phyloP scores from a whole-genome alignment of 768 basidiomycete genomes.

The Macrolepiota fuliginosa region DNA sequence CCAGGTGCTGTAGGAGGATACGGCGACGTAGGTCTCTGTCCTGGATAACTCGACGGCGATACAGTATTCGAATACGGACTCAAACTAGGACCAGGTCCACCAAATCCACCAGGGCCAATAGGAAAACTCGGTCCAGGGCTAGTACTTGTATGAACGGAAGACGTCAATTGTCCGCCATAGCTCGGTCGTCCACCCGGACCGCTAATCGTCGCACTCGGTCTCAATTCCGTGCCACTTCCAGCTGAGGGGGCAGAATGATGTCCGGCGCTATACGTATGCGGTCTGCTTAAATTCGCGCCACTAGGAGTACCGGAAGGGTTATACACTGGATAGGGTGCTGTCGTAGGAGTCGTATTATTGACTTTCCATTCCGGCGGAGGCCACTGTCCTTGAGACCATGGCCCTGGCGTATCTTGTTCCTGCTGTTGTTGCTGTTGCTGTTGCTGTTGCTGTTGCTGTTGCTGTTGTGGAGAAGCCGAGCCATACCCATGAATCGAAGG shows the following conservation, averaged over 20 bases:
- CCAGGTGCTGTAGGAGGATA: constrained; percentile 1
- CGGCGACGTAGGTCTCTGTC: constrained; percentile 1
- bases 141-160: constrained; percentile 7
- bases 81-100: background rate
- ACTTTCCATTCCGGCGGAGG: constrained; percentile 43
- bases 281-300: constrained; percentile 32
- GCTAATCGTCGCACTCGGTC: constrained; percentile 23
- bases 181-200: constrained; percentile 6
- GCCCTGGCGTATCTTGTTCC: constrained; percentile 16
- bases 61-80: background rate
- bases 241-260: constrained; percentile 12
- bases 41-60: background rate
- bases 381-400: constrained; percentile 34
- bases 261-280: constrained; percentile 27
- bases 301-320: constrained; percentile 12
- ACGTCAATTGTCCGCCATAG: background rate
- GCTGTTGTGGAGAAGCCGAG: background rate
- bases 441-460: constrained; percentile 14
- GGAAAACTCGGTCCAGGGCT: background rate
- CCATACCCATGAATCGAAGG: background rate
- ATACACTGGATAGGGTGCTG: constrained; percentile 17
- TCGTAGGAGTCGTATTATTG: constrained; percentile 15
- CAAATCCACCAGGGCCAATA: background rate
- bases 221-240: constrained; percentile 18
- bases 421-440: constrained; percentile 13